Base-by-base conservation (phyloP, 805 yeast genomes). In the Clavispora asparagi region DNA sequence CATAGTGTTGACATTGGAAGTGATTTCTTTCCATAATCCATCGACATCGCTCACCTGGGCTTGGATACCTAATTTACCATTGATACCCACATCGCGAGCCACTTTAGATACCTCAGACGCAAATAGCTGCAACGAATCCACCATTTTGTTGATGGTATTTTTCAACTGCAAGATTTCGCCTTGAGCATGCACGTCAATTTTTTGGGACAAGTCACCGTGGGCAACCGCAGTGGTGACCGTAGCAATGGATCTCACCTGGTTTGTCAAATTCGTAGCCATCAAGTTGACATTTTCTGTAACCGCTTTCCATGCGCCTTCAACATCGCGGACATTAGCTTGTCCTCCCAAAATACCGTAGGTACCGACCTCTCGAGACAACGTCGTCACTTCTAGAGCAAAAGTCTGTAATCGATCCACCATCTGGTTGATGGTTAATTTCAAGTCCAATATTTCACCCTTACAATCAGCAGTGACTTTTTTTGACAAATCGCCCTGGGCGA, bases 201-300 rank as follows among this genome's bases (percentile, higher is more conserved):
- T 88, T 59, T 85, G 91, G 4, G 87, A 80, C 54, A 88, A 73
- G 61, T 88, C 95, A 58, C 96, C 96, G 63, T 85, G 86, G 1
- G 96, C 96, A 39, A 88, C 96, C 3, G 95, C 95, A 4, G 95
- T 85, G 1, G 95, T 89, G 47, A 88, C 96, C 11, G 90, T 86
- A 5, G 95, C 95, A 56, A 88, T 88, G 14, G 89, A 82, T 65
- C 96, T 77, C 54, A 88, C 96, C 67, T 88, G 96, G 50, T 86
- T 87, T 2, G 77, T 72, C 58, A 72, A 70, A 55, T 72, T 72
- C 1, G 76, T 71, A 6, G 77, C 77, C 77, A 72, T 72, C 35
- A 71, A 57, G 51, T 72, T 72, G 41, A 72, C 77, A 45, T 72
- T 72, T 51, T 72, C 75, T 0, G 77, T 72, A 16, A 72, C 76